Evolutionary conservation across 805 yeast genomes (phyloP).

Genomic region (Kuraishia hungarica): DNA sequence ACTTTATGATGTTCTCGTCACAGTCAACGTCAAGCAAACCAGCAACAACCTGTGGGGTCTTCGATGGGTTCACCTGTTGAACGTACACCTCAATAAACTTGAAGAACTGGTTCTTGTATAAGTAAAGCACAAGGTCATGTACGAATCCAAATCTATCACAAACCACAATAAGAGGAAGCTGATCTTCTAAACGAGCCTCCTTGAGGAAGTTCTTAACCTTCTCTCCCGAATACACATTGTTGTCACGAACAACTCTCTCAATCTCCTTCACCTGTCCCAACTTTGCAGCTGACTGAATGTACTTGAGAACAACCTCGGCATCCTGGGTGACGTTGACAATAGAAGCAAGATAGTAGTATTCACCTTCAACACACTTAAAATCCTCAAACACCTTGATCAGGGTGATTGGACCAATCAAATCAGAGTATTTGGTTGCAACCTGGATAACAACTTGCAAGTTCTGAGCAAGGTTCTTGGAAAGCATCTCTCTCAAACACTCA

Average conservation of each 20-base stretch:
- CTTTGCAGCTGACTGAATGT: conserved; percentile 89
- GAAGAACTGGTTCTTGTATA: conserved; percentile 93
- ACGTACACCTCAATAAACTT: conserved; percentile 97
- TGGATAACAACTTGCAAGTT: conserved; percentile 91
- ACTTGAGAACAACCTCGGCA: conserved; percentile 91
- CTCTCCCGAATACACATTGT: conserved; percentile 91
- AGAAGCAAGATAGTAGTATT: conserved; percentile 87
- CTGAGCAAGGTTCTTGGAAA: conserved; percentile 70
- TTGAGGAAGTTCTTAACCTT: conserved; percentile 95
- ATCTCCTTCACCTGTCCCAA: conserved; percentile 88
- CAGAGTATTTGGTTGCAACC: conserved; percentile 94
- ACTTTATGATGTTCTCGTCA: conserved; percentile 81
- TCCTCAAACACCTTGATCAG: conserved; percentile 91
- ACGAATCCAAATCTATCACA: conserved; percentile 89
- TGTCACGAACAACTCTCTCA: conserved; percentile 92
- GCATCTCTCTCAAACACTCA: conserved; percentile 79
- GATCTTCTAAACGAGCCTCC: conserved; percentile 90
- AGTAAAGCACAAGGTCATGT: conserved; percentile 86
- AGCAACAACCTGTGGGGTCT: conserved; percentile 94
- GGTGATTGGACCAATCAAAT: conserved; percentile 77
- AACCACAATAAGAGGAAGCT: conserved; percentile 90
- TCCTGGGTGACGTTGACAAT: conserved; percentile 92
- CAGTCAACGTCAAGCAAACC: conserved; percentile 96
- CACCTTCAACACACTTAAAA: conserved; percentile 85
- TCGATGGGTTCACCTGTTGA: conserved; percentile 93